Conservation (phyloP, 1,284 basidiomycete genomes). For the Puccinia polysora region DNA sequence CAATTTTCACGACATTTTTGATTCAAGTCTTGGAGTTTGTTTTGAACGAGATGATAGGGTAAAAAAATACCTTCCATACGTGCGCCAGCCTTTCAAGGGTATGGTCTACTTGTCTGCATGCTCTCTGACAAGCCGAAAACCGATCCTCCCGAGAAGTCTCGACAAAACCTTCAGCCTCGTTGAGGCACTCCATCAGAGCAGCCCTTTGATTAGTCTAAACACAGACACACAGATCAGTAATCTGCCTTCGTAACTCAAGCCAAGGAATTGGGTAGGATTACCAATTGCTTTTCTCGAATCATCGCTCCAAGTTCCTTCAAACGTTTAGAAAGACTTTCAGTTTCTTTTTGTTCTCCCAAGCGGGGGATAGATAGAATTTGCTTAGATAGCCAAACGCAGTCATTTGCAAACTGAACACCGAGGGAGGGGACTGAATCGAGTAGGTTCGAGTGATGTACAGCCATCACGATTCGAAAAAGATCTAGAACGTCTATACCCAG, state of each 20-base stretch:
- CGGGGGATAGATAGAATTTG: conserved; percentile 55
- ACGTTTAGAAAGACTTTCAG: conserved; percentile 58
- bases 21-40: too few relatives aligned
- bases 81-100: conserved; percentile 65
- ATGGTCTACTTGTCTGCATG: conserved; percentile 64
- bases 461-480: conserved; percentile 74
- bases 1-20: too few relatives aligned
- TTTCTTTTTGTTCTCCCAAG: conserved; percentile 50
- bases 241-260: neutral
- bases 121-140: conserved; percentile 70
- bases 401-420: conserved; percentile 78
- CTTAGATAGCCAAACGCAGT: conserved; percentile 66
- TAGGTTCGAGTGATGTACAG: conserved; percentile 62
- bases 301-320: neutral
- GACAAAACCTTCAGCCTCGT: conserved; percentile 66
- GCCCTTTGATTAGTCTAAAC: conserved; percentile 57
- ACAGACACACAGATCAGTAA: neutral
- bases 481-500: conserved; percentile 68
- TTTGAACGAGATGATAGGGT: too few relatives aligned
- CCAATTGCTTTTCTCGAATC: conserved; percentile 46
- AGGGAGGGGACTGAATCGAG: conserved; percentile 61
- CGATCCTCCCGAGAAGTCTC: conserved; percentile 69
- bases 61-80: conserved; percentile 67
- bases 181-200: conserved; percentile 58
- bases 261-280: conserved; percentile 60